These are phyloP conservation scores for Leccinum variabile DNA, from an alignment of 1,284 basidiomycete species.

Conservation along the genomic window DNA sequence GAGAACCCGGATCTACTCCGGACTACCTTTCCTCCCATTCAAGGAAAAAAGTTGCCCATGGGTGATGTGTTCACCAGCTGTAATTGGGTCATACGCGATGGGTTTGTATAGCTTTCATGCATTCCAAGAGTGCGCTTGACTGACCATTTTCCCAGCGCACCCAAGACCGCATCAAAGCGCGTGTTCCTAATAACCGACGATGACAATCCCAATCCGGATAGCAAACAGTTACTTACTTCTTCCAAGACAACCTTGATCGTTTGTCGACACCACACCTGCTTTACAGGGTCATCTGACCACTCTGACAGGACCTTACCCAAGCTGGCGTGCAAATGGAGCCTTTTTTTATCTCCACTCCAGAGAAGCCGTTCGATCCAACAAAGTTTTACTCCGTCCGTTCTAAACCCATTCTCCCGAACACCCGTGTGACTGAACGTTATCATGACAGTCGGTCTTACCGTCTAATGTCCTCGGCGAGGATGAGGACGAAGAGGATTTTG, in stretches of 20 bases:
- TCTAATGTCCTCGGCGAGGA: constrained; percentile 48
- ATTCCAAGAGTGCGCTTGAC: background rate
- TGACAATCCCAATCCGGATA: constrained; percentile 61
- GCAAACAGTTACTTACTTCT: constrained; percentile 58
- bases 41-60: constrained; percentile 59
- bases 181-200: constrained; percentile 93
- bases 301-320: constrained; percentile 73
- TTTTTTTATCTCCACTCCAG: constrained; percentile 82
- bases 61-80: constrained; percentile 87
- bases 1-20: constrained; percentile 57
- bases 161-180: constrained; percentile 85
- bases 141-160: constrained; percentile 52
- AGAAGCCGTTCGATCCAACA: constrained; percentile 70
- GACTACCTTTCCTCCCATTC: constrained; percentile 60
- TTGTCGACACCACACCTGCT: constrained; percentile 22
- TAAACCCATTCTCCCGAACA: constrained; percentile 2
- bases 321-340: constrained; percentile 85
- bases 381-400: constrained; percentile 82
- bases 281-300: constrained; percentile 5
- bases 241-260: constrained; percentile 71
- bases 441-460: constrained; percentile 58
- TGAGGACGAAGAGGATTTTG: constrained; percentile 48
- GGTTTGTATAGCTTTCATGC: constrained; percentile 49
- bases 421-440: constrained; percentile 8
- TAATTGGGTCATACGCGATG: constrained; percentile 84